Conservation (phyloP, 2,329 filamentous ascomycete species). For the Lasiodiplodia hormozganensis region DNA sequence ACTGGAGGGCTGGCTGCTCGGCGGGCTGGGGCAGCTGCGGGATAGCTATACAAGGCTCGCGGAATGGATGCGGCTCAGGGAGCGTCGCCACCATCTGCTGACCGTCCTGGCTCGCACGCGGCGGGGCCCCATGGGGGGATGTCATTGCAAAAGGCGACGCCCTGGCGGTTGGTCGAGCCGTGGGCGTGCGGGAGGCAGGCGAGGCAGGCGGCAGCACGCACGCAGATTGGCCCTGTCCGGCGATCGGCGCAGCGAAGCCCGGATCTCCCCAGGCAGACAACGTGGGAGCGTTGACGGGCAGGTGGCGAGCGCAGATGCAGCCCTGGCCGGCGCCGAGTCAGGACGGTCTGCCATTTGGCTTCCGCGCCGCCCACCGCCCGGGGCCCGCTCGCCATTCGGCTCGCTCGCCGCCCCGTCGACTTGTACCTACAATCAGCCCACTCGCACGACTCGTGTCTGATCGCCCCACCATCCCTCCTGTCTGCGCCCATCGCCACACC, state of each 20-base stretch:
- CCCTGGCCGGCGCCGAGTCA: not conserved
- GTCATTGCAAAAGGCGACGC: slow-evolving; percentile 13
- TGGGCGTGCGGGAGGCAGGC: slow-evolving; percentile 8
- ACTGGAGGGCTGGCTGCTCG: not conserved
- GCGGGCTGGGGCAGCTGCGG: not conserved
- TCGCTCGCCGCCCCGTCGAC: not conserved
- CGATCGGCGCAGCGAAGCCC: slow-evolving; percentile 24
- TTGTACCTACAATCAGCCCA: slow-evolving; percentile 12
- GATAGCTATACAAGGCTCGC: slow-evolving; percentile 12
- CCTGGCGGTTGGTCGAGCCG: not conserved
- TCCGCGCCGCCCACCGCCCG: slow-evolving; percentile 12
- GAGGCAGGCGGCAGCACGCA: not conserved
- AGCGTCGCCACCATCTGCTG: slow-evolving; percentile 25
- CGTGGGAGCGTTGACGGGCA: slow-evolving; percentile 12
- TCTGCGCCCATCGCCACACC: not conserved
- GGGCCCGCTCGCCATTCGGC: not conserved
- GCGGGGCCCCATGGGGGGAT: slow-evolving; percentile 27
- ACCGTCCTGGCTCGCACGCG: slow-evolving; percentile 15
- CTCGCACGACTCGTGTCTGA: slow-evolving; percentile 14
- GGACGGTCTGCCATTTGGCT: not conserved
- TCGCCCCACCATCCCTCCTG: not conserved
- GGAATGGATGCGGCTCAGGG: slow-evolving; percentile 18
- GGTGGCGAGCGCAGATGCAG: slow-evolving; percentile 13
- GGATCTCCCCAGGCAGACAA: slow-evolving; percentile 19
- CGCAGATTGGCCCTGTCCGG: slow-evolving; percentile 5